Percentiles rank a stretch among this genome's conserved stretches.
These are phyloP conservation scores for Petunia secreta DNA, from an alignment of 257 asterid genomes.

Conservation along the genomic window DNA sequence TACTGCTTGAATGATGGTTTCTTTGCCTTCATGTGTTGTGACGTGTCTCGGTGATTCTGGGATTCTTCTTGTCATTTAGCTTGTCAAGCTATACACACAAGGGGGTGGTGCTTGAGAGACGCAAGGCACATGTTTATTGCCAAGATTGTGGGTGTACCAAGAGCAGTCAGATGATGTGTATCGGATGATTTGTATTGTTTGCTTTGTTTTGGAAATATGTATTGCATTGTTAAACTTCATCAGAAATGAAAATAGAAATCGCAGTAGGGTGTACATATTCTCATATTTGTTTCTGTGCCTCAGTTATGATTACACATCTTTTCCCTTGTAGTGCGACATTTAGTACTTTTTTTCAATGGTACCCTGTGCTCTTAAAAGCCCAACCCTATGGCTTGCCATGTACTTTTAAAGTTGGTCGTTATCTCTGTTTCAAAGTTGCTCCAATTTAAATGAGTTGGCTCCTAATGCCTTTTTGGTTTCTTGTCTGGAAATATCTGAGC, in stretches of 20 bases:
- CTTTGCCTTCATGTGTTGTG: neutral
- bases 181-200: slow-evolving; percentile 25
- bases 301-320: no score
- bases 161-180: slow-evolving; percentile 11
- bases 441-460: neutral
- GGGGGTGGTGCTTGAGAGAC: neutral
- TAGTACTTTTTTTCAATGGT: no score
- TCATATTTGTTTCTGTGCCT: neutral
- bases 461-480: neutral
- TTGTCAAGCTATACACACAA: neutral
- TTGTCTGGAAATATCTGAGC: neutral
- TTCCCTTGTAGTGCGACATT: no score
- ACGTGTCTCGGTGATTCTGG: neutral
- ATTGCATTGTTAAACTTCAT: slow-evolving; percentile 33
- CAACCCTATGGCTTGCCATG: neutral
- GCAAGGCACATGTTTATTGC: neutral
- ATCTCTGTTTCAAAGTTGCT: neutral
- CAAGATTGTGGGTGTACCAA: slow-evolving; percentile 6
- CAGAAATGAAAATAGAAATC: slow-evolving; percentile 8
- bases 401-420: neutral
- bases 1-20: neutral
- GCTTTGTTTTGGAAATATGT: slow-evolving; percentile 24
- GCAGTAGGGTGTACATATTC: slow-evolving; percentile 34
- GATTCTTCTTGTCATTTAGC: neutral
- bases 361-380: neutral